phyloP scores from a whole-genome alignment of 768 basidiomycete genomes.

The Albatrellus ellisii region DNA sequence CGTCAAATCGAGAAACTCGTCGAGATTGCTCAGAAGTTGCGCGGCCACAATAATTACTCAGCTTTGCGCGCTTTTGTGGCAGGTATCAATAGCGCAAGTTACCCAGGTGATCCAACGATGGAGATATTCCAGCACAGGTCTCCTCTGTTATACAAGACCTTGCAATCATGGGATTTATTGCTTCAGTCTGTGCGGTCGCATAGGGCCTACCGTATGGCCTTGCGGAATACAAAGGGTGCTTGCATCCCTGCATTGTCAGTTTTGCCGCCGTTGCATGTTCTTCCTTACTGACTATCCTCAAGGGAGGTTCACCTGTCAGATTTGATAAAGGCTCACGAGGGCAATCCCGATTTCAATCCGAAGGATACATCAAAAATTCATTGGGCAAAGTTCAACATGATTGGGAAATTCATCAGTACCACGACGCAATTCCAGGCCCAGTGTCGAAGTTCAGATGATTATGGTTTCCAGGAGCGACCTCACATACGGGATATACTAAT shows the following conservation, averaged over 20 bases:
- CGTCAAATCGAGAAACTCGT: slow-evolving; percentile 84
- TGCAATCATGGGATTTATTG: slow-evolving; percentile 75
- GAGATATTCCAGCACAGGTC: slow-evolving; percentile 54
- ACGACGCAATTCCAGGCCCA: slow-evolving; percentile 70
- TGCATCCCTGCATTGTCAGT: slow-evolving; percentile 75
- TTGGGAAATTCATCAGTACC: slow-evolving; percentile 73
- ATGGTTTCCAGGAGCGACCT: slow-evolving; percentile 44
- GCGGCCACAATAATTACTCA: slow-evolving; percentile 84
- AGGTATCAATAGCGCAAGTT: slow-evolving; percentile 68
- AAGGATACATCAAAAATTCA: slow-evolving; percentile 65
- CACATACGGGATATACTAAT: slow-evolving; percentile 43
- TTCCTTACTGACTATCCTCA: slow-evolving; percentile 7
- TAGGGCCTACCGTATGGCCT: slow-evolving; percentile 80
- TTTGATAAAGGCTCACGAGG: slow-evolving; percentile 77
- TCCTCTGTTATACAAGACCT: slow-evolving; percentile 60
- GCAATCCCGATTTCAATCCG: slow-evolving; percentile 59
- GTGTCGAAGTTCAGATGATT: slow-evolving; percentile 43
- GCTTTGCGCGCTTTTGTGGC: slow-evolving; percentile 88
- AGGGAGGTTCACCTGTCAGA: slow-evolving; percentile 91
- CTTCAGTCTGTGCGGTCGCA: slow-evolving; percentile 74
- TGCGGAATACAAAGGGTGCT: slow-evolving; percentile 73
- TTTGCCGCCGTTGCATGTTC: slow-evolving; percentile 1
- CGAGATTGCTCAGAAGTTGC: slow-evolving; percentile 68
- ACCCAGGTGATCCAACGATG: slow-evolving; percentile 66
- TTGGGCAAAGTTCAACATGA: slow-evolving; percentile 94